Evolutionary conservation across 306 rosid species (phyloP).

Genomic region (Mucuna pruriens): DNA sequence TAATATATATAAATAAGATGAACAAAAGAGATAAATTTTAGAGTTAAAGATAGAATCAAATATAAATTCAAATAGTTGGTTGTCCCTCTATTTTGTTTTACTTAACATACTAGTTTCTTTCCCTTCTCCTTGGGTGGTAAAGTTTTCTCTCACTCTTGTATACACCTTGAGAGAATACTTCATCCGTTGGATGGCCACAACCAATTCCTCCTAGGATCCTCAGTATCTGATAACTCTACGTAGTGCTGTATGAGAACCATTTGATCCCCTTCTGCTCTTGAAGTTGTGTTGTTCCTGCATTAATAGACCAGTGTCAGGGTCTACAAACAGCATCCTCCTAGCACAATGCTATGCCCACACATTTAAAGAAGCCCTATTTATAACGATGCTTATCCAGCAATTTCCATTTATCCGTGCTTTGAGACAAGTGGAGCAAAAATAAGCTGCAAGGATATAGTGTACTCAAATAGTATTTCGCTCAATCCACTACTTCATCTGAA

Average conservation of each 20-base stretch:
- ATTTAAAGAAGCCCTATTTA: constrained; percentile 81
- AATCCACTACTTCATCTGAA: too few species aligned
- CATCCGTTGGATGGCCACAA: constrained; percentile 96
- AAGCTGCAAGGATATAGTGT: constrained; percentile 9
- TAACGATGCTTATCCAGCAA: constrained; percentile 90
- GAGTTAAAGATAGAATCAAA: too few species aligned
- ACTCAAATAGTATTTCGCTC: too few species aligned
- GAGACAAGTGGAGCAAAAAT: background rate
- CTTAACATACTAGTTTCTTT: too few species aligned
- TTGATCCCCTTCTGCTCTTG: constrained; percentile 83
- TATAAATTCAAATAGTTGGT: too few species aligned
- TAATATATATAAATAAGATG: too few species aligned
- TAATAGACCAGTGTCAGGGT: constrained; percentile 72
- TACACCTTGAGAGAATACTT: constrained; percentile 90
- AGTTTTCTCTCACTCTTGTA: constrained; percentile 72
- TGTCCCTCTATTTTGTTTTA: too few species aligned
- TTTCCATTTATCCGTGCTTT: constrained; percentile 22
- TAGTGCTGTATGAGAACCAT: constrained; percentile 77
- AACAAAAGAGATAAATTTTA: too few species aligned
- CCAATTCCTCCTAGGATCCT: constrained; percentile 66
- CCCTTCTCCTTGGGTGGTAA: constrained; percentile 75
- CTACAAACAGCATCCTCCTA: constrained; percentile 77
- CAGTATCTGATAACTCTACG: constrained; percentile 77
- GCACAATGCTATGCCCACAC: constrained; percentile 98
- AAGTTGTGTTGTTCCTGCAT: constrained; percentile 90